Percentiles rank a stretch among this genome's conserved stretches.
phyloP scores from a whole-genome alignment of 73 alveolate species.

The Paramecium pentaurelia region DNA sequence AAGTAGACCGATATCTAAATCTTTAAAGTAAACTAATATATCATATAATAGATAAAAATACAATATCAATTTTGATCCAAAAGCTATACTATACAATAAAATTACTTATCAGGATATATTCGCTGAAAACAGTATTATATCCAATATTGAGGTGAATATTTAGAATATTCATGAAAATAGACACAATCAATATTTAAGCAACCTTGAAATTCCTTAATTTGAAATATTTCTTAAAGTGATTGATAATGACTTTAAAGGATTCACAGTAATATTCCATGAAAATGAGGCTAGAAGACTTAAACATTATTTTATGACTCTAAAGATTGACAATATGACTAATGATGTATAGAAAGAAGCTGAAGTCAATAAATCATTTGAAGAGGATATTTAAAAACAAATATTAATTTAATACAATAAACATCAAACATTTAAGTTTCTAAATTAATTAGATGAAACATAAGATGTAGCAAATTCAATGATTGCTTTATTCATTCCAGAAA shows the following conservation, averaged over 20 bases:
- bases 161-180: constrained; percentile 43
- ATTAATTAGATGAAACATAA: constrained; percentile 7
- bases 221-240: constrained; percentile 37
- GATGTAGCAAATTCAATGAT: constrained; percentile 49
- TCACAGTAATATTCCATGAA: constrained; percentile 41
- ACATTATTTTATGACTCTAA: constrained; percentile 3
- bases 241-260: constrained; percentile 47
- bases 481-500: constrained; percentile 37
- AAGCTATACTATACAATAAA: background rate
- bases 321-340: background rate
- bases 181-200: constrained; percentile 14
- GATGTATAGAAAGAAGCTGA: constrained; percentile 46
- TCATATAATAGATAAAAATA: background rate
- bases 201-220: constrained; percentile 23
- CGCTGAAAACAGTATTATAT: background rate
- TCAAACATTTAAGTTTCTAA: constrained; percentile 6
- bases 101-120: constrained; percentile 11
- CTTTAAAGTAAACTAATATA: background rate
- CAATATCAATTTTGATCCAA: constrained; percentile 27
- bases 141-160: constrained; percentile 30
- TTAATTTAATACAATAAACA: background rate
- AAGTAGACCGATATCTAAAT: constrained; percentile 18
- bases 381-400: constrained; percentile 12
- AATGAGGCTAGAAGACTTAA: constrained; percentile 25
- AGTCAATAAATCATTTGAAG: constrained; percentile 27